Evolutionary conservation across 2,329 filamentous ascomycete genomes (phyloP).

Genomic region (Ophiosphaerella narmari): DNA sequence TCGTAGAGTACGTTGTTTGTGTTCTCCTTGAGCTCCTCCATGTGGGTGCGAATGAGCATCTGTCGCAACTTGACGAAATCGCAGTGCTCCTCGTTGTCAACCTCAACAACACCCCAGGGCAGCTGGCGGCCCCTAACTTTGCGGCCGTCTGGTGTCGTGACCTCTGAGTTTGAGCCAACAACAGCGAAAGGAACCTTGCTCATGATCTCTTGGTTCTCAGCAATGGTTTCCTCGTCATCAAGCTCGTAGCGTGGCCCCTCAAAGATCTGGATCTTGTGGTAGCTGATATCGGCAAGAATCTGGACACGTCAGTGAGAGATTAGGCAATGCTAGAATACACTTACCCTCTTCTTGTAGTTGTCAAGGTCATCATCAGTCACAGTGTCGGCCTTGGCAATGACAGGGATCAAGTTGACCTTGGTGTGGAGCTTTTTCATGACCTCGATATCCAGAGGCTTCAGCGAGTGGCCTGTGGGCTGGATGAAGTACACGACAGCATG

Average conservation of each 20-base stretch:
- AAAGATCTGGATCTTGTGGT: constrained; percentile 98
- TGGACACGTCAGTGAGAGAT: constrained; percentile 48
- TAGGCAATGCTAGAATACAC: constrained; percentile 45
- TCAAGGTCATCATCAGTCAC: constrained; percentile 95
- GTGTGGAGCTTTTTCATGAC: constrained; percentile 99
- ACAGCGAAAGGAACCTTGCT: constrained; percentile 99
- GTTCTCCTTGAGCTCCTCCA: constrained; percentile 99
- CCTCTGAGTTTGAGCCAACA: constrained; percentile 94
- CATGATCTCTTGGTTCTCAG: constrained; percentile 99
- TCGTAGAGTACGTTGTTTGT: constrained; percentile 99
- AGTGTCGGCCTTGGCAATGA: constrained; percentile 98
- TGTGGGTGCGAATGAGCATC: constrained; percentile 99
- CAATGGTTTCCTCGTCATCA: constrained; percentile 98
- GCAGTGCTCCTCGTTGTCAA: constrained; percentile 99
- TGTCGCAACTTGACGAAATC: constrained; percentile 99
- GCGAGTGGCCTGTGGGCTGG: constrained; percentile 94
- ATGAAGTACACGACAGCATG: constrained; percentile 99
- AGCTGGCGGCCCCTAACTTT: constrained; percentile 95
- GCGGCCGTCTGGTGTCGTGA: constrained; percentile 86
- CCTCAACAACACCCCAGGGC: constrained; percentile 98
- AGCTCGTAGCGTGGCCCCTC: constrained; percentile 98
- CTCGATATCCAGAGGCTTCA: constrained; percentile 98
- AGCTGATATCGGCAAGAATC: constrained; percentile 96
- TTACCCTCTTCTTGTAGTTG: constrained; percentile 93
- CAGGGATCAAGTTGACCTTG: constrained; percentile 99